A percentile compares a stretch with the other conserved stretches of the same genome.
These are phyloP conservation scores for Jasminum sambac DNA, from an alignment of 257 asterid genomes.

Conservation along the genomic window DNA sequence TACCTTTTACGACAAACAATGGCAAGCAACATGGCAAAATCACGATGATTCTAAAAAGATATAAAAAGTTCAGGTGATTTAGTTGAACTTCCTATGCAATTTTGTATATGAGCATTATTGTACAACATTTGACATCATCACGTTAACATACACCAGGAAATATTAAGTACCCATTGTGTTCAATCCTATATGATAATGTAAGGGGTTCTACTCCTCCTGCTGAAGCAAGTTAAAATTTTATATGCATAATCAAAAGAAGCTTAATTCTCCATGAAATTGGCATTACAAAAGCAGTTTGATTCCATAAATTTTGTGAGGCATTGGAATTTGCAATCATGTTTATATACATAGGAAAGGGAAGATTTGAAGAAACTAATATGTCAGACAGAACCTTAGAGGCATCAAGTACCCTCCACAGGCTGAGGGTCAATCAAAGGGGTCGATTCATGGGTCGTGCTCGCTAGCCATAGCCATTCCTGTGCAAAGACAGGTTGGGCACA, in stretches of 20 bases:
- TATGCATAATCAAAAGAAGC: neutral
- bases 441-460: constrained; percentile 90
- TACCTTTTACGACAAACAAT: constrained; percentile 63
- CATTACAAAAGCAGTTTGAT: neutral
- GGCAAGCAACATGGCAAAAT: constrained; percentile 65
- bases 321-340: neutral
- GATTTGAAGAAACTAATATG: neutral
- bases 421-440: constrained; percentile 64
- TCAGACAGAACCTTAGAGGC: neutral
- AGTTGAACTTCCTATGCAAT: neutral
- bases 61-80: neutral
- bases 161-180: no score
- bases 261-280: neutral
- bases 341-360: neutral
- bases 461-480: constrained; percentile 99
- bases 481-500: constrained; percentile 98
- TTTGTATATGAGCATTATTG: neutral
- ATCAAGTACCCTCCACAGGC: neutral
- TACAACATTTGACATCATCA: neutral
- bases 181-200: no score
- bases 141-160: no score
- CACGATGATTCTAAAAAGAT: neutral
- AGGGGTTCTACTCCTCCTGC: neutral
- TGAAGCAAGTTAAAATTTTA: neutral
- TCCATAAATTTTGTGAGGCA: neutral